Conservation (phyloP, 257 asterid genomes). For the Echites panduratus region DNA sequence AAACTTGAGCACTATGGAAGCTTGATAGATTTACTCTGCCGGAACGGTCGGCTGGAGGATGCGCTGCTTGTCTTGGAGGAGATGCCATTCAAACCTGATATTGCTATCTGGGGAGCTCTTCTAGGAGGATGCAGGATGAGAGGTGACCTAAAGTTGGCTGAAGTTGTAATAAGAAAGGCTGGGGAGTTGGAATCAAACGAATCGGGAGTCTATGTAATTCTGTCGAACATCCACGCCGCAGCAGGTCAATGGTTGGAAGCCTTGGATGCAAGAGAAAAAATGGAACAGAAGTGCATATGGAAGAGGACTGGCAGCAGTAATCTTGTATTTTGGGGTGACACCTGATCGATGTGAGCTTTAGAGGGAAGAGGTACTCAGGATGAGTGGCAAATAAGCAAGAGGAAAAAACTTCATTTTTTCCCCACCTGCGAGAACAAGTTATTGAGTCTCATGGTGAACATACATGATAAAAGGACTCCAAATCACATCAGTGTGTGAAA, state of each 20-base stretch:
- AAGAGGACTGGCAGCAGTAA: conserved; percentile 35
- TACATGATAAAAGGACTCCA: background rate
- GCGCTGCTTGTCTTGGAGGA: conserved; percentile 24
- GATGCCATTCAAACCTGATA: conserved; percentile 35
- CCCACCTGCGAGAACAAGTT: background rate
- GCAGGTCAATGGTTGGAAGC: conserved; percentile 40
- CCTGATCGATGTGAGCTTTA: background rate
- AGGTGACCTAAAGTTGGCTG: conserved; percentile 34
- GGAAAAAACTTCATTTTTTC: too few relatives aligned
- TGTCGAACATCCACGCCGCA: conserved; percentile 39
- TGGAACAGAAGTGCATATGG: conserved; percentile 36
- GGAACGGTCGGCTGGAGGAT: conserved; percentile 34
- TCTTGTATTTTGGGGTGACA: background rate
- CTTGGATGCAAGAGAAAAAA: conserved; percentile 23
- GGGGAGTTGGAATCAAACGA: conserved; percentile 27
- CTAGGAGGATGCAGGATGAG: conserved; percentile 35
- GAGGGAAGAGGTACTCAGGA: background rate
- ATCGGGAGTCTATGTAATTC: conserved; percentile 37
- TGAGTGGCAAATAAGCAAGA: too few relatives aligned
- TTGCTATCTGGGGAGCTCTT: conserved; percentile 39
- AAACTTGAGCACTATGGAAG: conserved; percentile 38
- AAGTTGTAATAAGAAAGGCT: conserved; percentile 20
- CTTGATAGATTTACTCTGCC: conserved; percentile 38
- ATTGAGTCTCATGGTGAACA: background rate
- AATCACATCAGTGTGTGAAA: background rate